A percentile compares a stretch with the other conserved stretches of the same genome.
Evolutionary conservation across 1,284 basidiomycete genomes (phyloP).

Genomic region (Rhizoctonia solani): DNA sequence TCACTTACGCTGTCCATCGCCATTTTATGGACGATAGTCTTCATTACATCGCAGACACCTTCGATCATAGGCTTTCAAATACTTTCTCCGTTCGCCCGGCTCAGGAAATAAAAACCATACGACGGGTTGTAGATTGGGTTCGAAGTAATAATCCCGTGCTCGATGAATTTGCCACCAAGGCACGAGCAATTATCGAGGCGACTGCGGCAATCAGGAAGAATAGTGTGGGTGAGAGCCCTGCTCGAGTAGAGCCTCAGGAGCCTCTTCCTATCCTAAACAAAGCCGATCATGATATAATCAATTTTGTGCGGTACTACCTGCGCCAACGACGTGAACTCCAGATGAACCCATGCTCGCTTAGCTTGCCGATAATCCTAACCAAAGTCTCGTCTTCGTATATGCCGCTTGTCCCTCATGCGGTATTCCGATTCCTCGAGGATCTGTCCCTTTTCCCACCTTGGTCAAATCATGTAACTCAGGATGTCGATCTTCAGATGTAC

Average conservation of each 20-base stretch:
- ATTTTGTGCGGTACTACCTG: slow-evolving; percentile 67
- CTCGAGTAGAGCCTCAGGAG: slow-evolving; percentile 41
- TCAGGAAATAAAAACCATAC: slow-evolving; percentile 60
- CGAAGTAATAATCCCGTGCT: slow-evolving; percentile 52
- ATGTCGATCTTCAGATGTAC: slow-evolving; percentile 38
- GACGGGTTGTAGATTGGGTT: slow-evolving; percentile 60
- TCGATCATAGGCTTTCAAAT: slow-evolving; percentile 60
- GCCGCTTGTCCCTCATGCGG: slow-evolving; percentile 1
- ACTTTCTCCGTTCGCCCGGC: slow-evolving; percentile 72
- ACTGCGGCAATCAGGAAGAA: slow-evolving; percentile 42
- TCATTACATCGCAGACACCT: slow-evolving; percentile 65
- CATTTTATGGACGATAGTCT: slow-evolving; percentile 68
- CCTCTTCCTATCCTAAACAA: slow-evolving; percentile 41
- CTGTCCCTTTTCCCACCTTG: slow-evolving; percentile 24
- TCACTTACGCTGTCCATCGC: slow-evolving; percentile 71
- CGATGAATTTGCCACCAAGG: slow-evolving; percentile 62
- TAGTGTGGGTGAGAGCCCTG: slow-evolving; percentile 44
- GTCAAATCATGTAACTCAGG: slow-evolving; percentile 38
- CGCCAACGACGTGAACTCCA: slow-evolving; percentile 65
- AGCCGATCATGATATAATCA: slow-evolving; percentile 66
- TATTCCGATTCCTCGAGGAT: slow-evolving; percentile 15
- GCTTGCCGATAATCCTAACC: slow-evolving; percentile 42
- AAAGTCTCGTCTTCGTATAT: slow-evolving; percentile 38
- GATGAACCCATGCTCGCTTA: slow-evolving; percentile 58
- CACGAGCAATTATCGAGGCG: slow-evolving; percentile 51